phyloP scores from a whole-genome alignment of 208 protist species.

The Crithidia bombi region DNA sequence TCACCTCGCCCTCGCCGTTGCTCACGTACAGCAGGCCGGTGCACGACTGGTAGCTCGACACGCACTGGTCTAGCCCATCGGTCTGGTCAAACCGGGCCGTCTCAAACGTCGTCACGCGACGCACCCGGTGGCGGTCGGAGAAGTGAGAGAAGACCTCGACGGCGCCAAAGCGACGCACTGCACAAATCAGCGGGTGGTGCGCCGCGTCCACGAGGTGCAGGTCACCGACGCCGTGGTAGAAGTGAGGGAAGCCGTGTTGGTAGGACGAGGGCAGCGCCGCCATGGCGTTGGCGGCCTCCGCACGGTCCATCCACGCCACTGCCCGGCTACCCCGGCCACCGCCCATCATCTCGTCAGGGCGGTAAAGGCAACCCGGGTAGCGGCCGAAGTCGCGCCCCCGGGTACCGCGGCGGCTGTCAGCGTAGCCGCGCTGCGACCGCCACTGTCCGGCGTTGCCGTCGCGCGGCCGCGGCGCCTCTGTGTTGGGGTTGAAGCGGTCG shows the following conservation, averaged over 20 bases:
- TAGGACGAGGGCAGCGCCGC: constrained; percentile 28
- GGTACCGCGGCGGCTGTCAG: background rate
- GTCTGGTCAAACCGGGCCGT: constrained; percentile 48
- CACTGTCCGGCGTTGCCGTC: background rate
- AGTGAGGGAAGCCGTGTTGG: constrained; percentile 19
- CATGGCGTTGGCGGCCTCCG: constrained; percentile 27
- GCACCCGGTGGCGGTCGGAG: constrained; percentile 32
- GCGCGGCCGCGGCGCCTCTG: constrained; percentile 5
- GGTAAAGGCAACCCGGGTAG: constrained; percentile 11
- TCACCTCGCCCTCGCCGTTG: constrained; percentile 44
- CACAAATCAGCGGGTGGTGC: constrained; percentile 69
- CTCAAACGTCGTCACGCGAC: constrained; percentile 69
- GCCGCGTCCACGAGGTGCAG: constrained; percentile 79
- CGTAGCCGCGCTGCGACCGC: background rate
- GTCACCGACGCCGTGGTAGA: constrained; percentile 40
- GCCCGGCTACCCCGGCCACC: constrained; percentile 14
- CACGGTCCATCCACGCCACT: constrained; percentile 28
- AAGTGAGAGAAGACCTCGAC: constrained; percentile 72
- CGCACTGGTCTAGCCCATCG: constrained; percentile 45
- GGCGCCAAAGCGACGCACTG: constrained; percentile 65
- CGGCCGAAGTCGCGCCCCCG: constrained; percentile 2
- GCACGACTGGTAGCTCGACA: constrained; percentile 74
- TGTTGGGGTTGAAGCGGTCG: constrained; percentile 33
- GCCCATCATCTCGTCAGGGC: constrained; percentile 14
- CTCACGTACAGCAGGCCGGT: constrained; percentile 62